These are phyloP conservation scores for Ramicandelaber brevisporus DNA, from an alignment of 192 early-diverging fungal genomes.

Conservation along the genomic window DNA sequence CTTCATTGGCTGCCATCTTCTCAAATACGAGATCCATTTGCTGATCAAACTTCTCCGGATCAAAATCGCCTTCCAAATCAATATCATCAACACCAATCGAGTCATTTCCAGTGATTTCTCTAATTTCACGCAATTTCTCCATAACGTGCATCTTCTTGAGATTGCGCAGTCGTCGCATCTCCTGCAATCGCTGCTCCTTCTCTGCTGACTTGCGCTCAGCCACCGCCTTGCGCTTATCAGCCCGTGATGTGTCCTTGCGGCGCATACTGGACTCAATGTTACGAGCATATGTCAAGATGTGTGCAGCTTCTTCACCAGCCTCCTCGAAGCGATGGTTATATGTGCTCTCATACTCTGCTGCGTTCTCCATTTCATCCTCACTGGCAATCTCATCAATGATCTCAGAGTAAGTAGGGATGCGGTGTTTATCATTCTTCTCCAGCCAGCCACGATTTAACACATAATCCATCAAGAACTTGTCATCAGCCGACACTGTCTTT, in stretches of 20 bases:
- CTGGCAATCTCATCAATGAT: constrained; percentile 52
- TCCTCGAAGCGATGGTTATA: constrained; percentile 94
- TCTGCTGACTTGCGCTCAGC: constrained; percentile 49
- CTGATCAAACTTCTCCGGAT: constrained; percentile 58
- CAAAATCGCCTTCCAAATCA: constrained; percentile 81
- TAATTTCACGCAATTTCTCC: constrained; percentile 57
- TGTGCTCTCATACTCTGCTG: constrained; percentile 66
- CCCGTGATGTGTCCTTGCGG: constrained; percentile 55
- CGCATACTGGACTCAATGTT: constrained; percentile 58
- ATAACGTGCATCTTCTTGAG: constrained; percentile 70
- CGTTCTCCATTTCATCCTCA: constrained; percentile 49
- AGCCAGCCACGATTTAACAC: constrained; percentile 88
- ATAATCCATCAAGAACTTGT: constrained; percentile 71
- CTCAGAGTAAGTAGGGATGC: constrained; percentile 34
- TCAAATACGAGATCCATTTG: constrained; percentile 61
- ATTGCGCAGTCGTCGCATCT: constrained; percentile 79
- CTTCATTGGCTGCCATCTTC: constrained; percentile 66
- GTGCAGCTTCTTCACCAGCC: constrained; percentile 28
- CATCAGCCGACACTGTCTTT: constrained; percentile 18
- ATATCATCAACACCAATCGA: constrained; percentile 44
- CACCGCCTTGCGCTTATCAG: constrained; percentile 36
- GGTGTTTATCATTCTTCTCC: constrained; percentile 37
- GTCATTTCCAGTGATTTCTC: constrained; percentile 54
- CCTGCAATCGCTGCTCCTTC: constrained; percentile 44
- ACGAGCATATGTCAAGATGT: constrained; percentile 57